Base-by-base conservation (phyloP, 495 filamentous ascomycete genomes). In the Hypoxylon intermedium region DNA sequence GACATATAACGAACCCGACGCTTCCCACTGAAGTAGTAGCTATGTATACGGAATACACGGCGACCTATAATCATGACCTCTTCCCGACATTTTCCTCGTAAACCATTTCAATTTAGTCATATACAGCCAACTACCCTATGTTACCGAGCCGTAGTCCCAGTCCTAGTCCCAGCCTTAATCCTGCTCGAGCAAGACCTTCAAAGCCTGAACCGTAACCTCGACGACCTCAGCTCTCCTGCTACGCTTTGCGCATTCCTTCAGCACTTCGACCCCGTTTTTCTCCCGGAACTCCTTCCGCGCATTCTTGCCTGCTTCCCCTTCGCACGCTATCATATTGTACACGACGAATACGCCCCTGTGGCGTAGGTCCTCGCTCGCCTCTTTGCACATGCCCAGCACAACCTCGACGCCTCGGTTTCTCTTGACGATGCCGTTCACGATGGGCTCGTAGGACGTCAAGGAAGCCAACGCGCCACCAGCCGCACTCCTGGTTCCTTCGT, bases 381-480 rank as follows among this genome's bases (percentile, higher is more conserved):
- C 93, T 28, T 77, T 71, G 65, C 91, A 95, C 41, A 97, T 70
- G 0, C 79, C 82, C 36, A 98, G 70, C 15, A 98, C 62, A 30
- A 90, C 79, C 46, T 85, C 81, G 5, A 90, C 78, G 0, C 91
- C 90, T 9, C 87, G 76, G 19, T 92, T 83, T 37, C 85, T 79
- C 33, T 83, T 83, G 56, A 93, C 58, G 20, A 97, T 77, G 1
- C 80, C 87, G 23, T 83, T 77, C 12, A 93, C 87, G 0, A 87
- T 85, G 0, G 78, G 81, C 57, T 93, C 90, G 62, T 84, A 92
- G 43, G 87, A 85, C 0, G 90, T 90, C 53, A 98, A 68, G 76
- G 87, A 88, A 11, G 94, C 94, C 46, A 98, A 68, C 0, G 90
- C 93, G 0, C 94, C 94, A 7, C 92, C 93, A 3, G 94, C 92